Evolutionary conservation across 306 rosid species (phyloP).

Genomic region (Prunus kanzakura): DNA sequence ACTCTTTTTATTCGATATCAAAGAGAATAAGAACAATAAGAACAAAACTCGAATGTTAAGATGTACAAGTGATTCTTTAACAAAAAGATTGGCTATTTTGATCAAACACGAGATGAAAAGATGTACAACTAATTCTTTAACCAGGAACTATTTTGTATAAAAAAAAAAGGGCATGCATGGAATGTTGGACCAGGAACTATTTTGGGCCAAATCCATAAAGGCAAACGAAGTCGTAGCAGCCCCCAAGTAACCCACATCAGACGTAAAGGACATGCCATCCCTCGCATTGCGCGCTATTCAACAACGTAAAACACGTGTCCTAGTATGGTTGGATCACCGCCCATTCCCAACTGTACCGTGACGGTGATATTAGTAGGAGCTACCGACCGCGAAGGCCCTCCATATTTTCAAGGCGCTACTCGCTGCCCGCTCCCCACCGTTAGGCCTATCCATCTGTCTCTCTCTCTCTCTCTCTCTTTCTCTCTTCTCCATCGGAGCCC

Average conservation of each 20-base stretch:
- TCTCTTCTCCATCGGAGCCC: slow-evolving; percentile 17
- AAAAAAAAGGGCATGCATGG: not conserved
- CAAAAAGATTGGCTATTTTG: no score
- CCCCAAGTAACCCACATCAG: not conserved
- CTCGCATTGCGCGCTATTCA: not conserved
- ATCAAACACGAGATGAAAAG: no score
- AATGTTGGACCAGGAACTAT: not conserved
- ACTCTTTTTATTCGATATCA: no score
- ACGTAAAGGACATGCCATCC: slow-evolving; percentile 18
- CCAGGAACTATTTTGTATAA: no score
- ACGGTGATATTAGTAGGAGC: slow-evolving; percentile 26
- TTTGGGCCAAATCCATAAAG: not conserved
- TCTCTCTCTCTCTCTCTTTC: slow-evolving; percentile 4
- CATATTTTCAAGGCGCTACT: slow-evolving; percentile 2
- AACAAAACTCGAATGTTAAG: no score
- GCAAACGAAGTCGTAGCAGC: not conserved
- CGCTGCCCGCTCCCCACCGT: not conserved
- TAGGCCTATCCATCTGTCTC: not conserved
- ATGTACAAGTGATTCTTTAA: no score
- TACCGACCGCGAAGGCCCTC: slow-evolving; percentile 14
- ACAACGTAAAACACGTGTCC: slow-evolving; percentile 5
- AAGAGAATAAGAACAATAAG: no score
- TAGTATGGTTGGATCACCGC: not conserved
- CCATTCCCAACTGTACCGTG: not conserved
- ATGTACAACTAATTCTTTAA: no score